Evolutionary conservation across 768 basidiomycete genomes (phyloP), one percentile per base, ranked within the genome.

Genomic region (Pholiota conissans): DNA sequence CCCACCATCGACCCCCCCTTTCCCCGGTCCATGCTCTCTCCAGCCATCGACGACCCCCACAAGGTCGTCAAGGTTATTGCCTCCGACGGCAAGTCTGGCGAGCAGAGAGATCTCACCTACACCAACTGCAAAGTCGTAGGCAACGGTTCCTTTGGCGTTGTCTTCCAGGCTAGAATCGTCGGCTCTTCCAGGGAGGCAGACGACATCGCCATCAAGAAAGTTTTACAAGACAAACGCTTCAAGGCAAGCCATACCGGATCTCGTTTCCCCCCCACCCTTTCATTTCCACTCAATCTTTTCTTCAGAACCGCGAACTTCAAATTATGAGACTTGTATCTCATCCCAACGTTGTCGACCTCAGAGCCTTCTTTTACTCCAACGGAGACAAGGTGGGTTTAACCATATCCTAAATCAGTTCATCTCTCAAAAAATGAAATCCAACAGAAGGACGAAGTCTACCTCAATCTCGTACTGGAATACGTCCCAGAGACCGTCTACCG

Each of bases 181-280:
- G 79, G 80, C 13, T 80, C 80, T 7, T 75, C 80, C 42, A 84
- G 85, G 67, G 84, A 83, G 30, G 78, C 77, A 18, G 90, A 90
- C 57, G 94, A 98, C 65, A 97, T 99, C 69, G 97, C 97, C 49
- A 99, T 99, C 84, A 99, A 99, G 92, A 98, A 98, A 81, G 97
- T 99, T 50, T 76, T 99, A 61, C 97, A 99, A 81, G 97, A 99
- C 79, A 99, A 99, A 83, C 87, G 97, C 65, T 99, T 99, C 90
- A 99, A 99, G 93, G 96, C 95, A 60, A 61, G 83, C 76, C 66
- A 52, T 63, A n/a, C 58, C 63, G 61, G 60, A 64, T 65, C 52
- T 60, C 11, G 53, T 54, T 46, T n/a, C 54, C 40, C 35, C n/a
- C 57, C 52, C 60, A 32, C 57, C 45, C 45, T 49, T 53, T 46